phyloP scores from a whole-genome alignment of 768 basidiomycete species.

The Cytidiella melzeri region DNA sequence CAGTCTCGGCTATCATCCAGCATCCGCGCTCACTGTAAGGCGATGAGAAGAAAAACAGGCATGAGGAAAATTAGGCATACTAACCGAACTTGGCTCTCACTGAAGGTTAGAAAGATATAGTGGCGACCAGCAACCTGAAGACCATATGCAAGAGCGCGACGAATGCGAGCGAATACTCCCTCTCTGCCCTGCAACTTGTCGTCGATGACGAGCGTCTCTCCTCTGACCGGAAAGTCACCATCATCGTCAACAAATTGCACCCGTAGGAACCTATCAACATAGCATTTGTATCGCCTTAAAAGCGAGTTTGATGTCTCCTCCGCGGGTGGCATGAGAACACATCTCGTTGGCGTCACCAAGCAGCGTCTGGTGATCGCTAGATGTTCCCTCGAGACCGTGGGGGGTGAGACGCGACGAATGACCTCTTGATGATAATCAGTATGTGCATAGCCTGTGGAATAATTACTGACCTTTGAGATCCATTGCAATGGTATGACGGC shows the following conservation, averaged over 20 bases:
- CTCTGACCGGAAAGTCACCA: constrained; percentile 12
- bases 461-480: constrained; percentile 1
- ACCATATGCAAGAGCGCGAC: constrained; percentile 4
- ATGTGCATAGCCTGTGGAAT: background rate
- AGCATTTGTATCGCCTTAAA: background rate
- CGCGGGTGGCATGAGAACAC: constrained; percentile 3
- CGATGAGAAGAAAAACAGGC: background rate
- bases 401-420: background rate
- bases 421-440: too few species aligned
- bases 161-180: constrained; percentile 10
- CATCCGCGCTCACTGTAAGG: constrained; percentile 3
- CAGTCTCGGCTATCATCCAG: constrained; percentile 7
- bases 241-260: constrained; percentile 15
- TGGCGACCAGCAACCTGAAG: constrained; percentile 5
- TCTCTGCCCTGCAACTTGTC: constrained; percentile 5
- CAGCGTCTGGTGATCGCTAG: constrained; percentile 4
- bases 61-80: background rate
- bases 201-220: constrained; percentile 10
- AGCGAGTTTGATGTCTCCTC: constrained; percentile 9
- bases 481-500: background rate
- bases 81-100: constrained; percentile 10
- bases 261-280: constrained; percentile 8
- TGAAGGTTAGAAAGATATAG: constrained; percentile 9
- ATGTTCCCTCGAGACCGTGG: background rate
- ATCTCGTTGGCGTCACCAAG: constrained; percentile 8